Evolutionary conservation across 768 basidiomycete species (phyloP), one percentile per base, ranked within the genome.

Genomic region (Paxillus ammoniavirescens): DNA sequence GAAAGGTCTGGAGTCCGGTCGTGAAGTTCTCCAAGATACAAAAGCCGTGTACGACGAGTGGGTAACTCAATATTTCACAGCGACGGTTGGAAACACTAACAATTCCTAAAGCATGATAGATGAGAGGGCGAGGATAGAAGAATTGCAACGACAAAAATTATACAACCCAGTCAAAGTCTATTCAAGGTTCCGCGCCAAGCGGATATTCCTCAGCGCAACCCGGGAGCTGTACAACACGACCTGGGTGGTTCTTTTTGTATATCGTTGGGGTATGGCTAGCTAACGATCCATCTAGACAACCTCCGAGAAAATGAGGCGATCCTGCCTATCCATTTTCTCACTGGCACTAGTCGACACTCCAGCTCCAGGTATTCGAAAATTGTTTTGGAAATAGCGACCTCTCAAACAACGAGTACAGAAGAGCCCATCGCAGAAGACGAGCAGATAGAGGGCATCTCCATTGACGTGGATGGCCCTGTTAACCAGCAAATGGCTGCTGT

Each of bases 291-390:
- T 18, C 5, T 3, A 53, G 52, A 47, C 15, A 1, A 42, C 45
- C 14, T 53, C 52, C 13, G 52, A 53, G 44, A 26, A 1, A n/a
- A 15, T 53, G 8, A 48, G 40, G 31, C 43, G 52, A 9, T 10
- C 2, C 17, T 30, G 6, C 26, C 26, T 53, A 28, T 48, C 52
- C 5, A 38, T 42, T 7, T 15, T 36, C 5, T 18, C 38, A n/a
- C 9, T 15, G 9, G 46, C 38, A n/a, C 9, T 15, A 13, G 46
- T 48, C 40, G 9, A 2, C 6, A 7, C 15, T 15, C n/a, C 12
- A 15, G 37, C 14, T 38, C 15, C 12, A 38, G n/a, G 37, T 17
- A 38, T 38, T 38, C 13, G 14, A 14, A 13, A 17, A 17, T 38
- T 38, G 1, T 38, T 38, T 38, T 12, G 12, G 12, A 33, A 33